Evolutionary conservation across 345 rosid species (phyloP).

Genomic region (Aquilaria yunnanensis): DNA sequence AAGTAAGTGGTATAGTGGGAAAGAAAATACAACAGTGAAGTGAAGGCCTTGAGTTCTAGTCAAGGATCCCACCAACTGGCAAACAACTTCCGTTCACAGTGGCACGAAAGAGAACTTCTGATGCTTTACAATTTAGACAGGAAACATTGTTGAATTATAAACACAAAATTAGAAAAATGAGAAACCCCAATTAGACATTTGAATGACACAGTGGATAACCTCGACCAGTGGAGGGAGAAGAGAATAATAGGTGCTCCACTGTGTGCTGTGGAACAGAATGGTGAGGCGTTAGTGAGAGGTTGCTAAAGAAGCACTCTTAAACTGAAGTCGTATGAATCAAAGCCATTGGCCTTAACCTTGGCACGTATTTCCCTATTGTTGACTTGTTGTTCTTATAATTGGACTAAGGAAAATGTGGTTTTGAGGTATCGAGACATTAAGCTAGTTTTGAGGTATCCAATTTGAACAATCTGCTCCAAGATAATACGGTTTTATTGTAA

Average conservation of each 20-base stretch:
- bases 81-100: conserved; percentile 45
- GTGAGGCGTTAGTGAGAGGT: conserved; percentile 4
- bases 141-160: conserved; percentile 19
- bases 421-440: no score
- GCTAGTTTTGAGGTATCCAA: no score
- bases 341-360: conserved; percentile 1
- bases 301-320: conserved; percentile 1
- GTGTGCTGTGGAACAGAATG: conserved; percentile 19
- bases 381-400: no score
- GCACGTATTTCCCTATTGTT: background rate
- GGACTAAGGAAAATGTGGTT: no score
- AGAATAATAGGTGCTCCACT: background rate
- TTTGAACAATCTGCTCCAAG: no score
- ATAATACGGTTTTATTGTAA: no score
- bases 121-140: conserved; percentile 18
- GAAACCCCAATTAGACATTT: background rate
- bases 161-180: background rate
- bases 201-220: conserved; percentile 17
- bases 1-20: background rate
- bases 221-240: conserved; percentile 30
- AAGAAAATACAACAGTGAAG: conserved; percentile 57
- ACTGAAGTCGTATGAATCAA: background rate
- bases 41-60: conserved; percentile 66
- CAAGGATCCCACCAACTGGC: conserved; percentile 62
- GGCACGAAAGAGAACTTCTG: conserved; percentile 31